These are phyloP conservation scores for Hibiscus mutabilis DNA, from an alignment of 345 rosid species.

Conservation along the genomic window DNA sequence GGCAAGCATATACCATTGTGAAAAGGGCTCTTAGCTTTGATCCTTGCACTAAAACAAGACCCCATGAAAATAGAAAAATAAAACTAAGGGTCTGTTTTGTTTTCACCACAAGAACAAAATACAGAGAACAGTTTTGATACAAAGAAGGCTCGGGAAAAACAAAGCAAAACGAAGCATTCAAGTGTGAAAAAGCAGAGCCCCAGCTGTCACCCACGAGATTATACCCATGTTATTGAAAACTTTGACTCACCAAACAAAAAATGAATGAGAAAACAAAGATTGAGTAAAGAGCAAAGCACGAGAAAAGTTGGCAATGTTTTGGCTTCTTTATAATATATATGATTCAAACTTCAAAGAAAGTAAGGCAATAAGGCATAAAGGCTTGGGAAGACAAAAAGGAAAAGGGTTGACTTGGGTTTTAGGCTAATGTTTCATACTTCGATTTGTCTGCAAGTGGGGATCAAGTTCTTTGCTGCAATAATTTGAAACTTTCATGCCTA, in stretches of 20 bases:
- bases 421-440: not conserved
- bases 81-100: not conserved
- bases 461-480: not conserved
- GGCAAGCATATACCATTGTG: constrained; percentile 26
- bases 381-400: constrained; percentile 6
- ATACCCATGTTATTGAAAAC: constrained; percentile 6
- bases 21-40: constrained; percentile 43
- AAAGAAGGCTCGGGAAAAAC: constrained; percentile 9
- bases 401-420: constrained; percentile 20
- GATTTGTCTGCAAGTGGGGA: not conserved
- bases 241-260: constrained; percentile 23
- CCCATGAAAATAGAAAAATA: constrained; percentile 37
- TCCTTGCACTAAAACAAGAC: constrained; percentile 57
- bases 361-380: too few relatives aligned
- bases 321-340: not conserved
- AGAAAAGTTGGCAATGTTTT: constrained; percentile 4
- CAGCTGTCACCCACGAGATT: constrained; percentile 24
- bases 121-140: not conserved
- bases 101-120: constrained; percentile 4
- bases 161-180: not conserved
- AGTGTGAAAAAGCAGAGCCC: constrained; percentile 25
- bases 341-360: too few relatives aligned
- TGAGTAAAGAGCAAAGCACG: not conserved
- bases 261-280: not conserved
- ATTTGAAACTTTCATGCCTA: not conserved